Percentiles rank a stretch among this genome's conserved stretches.
Conservation (phyloP, 331 rosid genomes). For the Rhamnella rubrinervis region DNA sequence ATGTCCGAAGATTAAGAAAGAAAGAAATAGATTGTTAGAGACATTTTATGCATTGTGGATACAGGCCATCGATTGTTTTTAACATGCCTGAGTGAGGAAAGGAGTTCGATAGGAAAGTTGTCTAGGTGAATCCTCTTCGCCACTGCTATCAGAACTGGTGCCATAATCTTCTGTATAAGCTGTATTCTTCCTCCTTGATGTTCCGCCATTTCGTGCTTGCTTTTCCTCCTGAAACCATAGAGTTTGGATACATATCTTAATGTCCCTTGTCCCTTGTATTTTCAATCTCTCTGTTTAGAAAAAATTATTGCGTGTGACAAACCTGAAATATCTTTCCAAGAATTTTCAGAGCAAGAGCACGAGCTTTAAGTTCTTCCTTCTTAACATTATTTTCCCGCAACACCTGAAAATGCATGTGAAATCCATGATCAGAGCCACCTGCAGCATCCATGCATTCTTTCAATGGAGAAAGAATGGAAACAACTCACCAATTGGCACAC, state of each 20-base stretch:
- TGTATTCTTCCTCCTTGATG: conserved; percentile 55
- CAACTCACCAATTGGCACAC: conserved; percentile 85
- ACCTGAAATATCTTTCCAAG: conserved; percentile 94
- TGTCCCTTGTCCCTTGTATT: too few relatives aligned
- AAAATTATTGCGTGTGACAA: background rate
- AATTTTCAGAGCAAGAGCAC: conserved; percentile 72
- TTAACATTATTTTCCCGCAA: conserved; percentile 57
- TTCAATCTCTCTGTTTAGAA: too few relatives aligned
- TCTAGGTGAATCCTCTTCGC: conserved; percentile 69
- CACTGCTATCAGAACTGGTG: conserved; percentile 67
- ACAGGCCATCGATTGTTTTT: background rate
- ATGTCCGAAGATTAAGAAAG: too few relatives aligned
- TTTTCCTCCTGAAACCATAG: conserved; percentile 44
- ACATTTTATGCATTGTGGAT: too few relatives aligned
- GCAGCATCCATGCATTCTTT: too few relatives aligned
- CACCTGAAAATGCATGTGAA: conserved; percentile 48
- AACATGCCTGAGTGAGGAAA: conserved; percentile 70
- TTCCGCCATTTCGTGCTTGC: conserved; percentile 32
- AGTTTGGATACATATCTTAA: background rate
- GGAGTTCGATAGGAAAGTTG: conserved; percentile 72
- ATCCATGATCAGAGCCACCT: background rate
- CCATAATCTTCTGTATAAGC: conserved; percentile 60
- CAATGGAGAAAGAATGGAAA: background rate
- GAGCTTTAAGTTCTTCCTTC: conserved; percentile 85
- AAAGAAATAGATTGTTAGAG: too few relatives aligned